Conservation (phyloP, 257 asterid genomes). For the Linaria vulgaris region DNA sequence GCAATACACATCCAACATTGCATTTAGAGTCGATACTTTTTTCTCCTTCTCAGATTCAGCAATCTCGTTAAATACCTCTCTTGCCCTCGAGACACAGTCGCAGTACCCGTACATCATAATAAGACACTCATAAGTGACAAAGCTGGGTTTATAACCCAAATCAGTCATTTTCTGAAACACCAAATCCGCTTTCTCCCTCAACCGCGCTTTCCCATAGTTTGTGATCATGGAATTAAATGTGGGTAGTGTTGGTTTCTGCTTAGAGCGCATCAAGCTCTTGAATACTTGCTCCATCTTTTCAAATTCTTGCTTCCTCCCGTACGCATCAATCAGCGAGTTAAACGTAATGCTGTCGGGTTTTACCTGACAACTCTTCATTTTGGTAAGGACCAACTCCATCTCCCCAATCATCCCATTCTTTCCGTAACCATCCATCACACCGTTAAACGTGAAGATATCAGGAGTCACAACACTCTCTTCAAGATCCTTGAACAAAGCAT, state of each 20-base stretch:
- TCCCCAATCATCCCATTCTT: slow-evolving; percentile 80
- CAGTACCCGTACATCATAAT: slow-evolving; percentile 83
- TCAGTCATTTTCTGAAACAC: slow-evolving; percentile 59
- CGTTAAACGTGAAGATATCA: slow-evolving; percentile 84
- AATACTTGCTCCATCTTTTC: slow-evolving; percentile 96
- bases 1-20: slow-evolving; percentile 89
- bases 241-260: slow-evolving; percentile 75
- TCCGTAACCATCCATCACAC: slow-evolving; percentile 98
- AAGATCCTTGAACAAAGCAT: slow-evolving; percentile 68
- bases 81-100: slow-evolving; percentile 68
- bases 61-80: slow-evolving; percentile 67
- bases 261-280: slow-evolving; percentile 71
- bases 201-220: slow-evolving; percentile 92
- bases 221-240: slow-evolving; percentile 94
- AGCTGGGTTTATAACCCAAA: slow-evolving; percentile 80
- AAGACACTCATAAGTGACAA: slow-evolving; percentile 77
- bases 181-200: slow-evolving; percentile 69
- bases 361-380: slow-evolving; percentile 70
- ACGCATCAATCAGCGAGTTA: slow-evolving; percentile 79
- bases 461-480: slow-evolving; percentile 65
- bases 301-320: slow-evolving; percentile 87
- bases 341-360: slow-evolving; percentile 84
- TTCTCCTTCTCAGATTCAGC: slow-evolving; percentile 57
- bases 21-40: slow-evolving; percentile 76
- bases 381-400: slow-evolving; percentile 77